Percentiles rank a stretch among this genome's conserved stretches.
phyloP scores from a whole-genome alignment of 2,329 filamentous ascomycete genomes.

The Penicillium sp. region DNA sequence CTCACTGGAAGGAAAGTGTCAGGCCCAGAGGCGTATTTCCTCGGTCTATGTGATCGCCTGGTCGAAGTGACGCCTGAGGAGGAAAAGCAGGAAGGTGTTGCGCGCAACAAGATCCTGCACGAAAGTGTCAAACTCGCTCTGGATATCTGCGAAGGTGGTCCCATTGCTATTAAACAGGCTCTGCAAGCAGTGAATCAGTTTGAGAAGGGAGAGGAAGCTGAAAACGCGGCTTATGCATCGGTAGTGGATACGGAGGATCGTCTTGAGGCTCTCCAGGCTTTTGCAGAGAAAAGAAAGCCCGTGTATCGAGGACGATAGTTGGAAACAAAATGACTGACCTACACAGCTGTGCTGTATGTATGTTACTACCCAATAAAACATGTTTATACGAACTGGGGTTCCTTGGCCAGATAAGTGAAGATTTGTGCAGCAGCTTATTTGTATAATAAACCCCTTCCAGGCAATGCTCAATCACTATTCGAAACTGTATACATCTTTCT shows the following conservation, averaged over 20 bases:
- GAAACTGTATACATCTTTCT: not conserved
- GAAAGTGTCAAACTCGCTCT: conserved; percentile 74
- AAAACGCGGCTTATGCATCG: conserved; percentile 80
- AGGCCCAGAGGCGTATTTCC: conserved; percentile 81
- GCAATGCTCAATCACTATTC: not conserved
- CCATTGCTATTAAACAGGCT: conserved; percentile 74
- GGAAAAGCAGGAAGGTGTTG: conserved; percentile 51
- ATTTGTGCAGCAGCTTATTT: not conserved
- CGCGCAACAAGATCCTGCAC: conserved; percentile 65
- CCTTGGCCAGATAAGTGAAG: too few relatives aligned
- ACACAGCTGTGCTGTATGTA: not conserved
- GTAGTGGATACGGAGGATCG: conserved; percentile 83
- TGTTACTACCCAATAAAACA: not conserved
- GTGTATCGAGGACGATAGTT: conserved; percentile 54
- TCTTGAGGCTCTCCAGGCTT: conserved; percentile 81
- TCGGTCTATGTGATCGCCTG: conserved; percentile 85
- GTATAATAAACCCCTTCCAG: not conserved
- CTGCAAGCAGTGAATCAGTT: conserved; percentile 72
- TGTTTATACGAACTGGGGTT: not conserved
- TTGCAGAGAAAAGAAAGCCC: conserved; percentile 70
- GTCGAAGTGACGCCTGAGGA: conserved; percentile 67
- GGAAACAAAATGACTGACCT: not conserved
- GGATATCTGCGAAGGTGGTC: conserved; percentile 86
- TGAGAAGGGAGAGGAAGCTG: conserved; percentile 64
- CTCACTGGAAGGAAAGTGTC: conserved; percentile 83